Evolutionary conservation across 208 protist species (phyloP), one percentile per base, ranked within the genome.

Genomic region (Leishmania turanica): DNA sequence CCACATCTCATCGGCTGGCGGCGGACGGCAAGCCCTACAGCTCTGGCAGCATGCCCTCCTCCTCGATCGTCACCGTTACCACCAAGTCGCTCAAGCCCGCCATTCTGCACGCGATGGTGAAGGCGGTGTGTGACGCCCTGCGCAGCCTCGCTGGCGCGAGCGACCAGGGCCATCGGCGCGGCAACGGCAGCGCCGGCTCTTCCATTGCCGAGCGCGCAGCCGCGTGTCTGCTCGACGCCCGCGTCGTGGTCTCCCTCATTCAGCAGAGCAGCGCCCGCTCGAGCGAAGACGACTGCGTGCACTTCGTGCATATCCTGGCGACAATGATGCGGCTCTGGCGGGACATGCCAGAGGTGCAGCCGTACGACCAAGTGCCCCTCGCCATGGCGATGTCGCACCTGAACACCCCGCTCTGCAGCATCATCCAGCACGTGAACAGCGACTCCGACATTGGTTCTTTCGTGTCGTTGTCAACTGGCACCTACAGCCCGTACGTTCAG

Each of bases 341-440:
- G 31, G 19, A 56, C 24, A 86, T 92, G 75, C 92, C 93, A 15
- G 66, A 83, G 19, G 82, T 94, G 69, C 77, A 92, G 40, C 87
- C 75, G 19, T 80, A 88, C 58, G 93, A 95, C 68, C 95, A 92
- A 58, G 81, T 87, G 27, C 91, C 95, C 37, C 84, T 97, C 51
- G 87, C 92, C 74, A 87, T 96, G 71, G 70, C 91, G 40, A 88
- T 98, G 54, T 91, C 90, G 11, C 89, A 96, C 80, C 64, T 95
- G 58, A 96, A 96, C 80, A 78, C 78, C 19, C 81, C 91, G 8
- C 77, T 96, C 40, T 87, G 91, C 83, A 77, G 76, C 56, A 82
- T 93, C 53, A 62, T 95, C 27, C 90, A 92, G 37, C 91, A 87
- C 70, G 81, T 75, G 9, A 80, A 54, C 77, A 72, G 70, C 75